Conservation (phyloP, 2,329 filamentous ascomycete species). For the Ustulina deusta region DNA sequence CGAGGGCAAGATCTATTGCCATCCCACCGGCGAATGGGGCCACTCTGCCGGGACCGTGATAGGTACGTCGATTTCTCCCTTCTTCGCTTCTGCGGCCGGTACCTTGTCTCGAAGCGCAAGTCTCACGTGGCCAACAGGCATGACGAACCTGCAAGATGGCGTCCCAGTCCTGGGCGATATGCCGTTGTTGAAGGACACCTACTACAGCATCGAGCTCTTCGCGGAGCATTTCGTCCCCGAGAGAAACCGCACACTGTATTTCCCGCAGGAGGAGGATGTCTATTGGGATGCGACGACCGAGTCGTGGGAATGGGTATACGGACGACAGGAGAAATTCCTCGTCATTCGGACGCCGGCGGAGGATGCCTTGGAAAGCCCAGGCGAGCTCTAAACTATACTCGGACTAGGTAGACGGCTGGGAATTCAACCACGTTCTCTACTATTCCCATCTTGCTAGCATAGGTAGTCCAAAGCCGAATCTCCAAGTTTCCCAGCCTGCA, state of each 20-base stretch:
- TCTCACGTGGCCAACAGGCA: constrained; percentile 51
- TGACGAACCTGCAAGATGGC: constrained; percentile 63
- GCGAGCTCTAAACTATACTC: constrained; percentile 39
- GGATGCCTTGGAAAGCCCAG: constrained; percentile 13
- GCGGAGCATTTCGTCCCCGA: constrained; percentile 62
- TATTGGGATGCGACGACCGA: constrained; percentile 56
- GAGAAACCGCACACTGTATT: constrained; percentile 57
- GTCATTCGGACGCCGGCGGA: constrained; percentile 49
- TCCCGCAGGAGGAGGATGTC: constrained; percentile 64
- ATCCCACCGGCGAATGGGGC: constrained; percentile 64
- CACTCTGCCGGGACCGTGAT: constrained; percentile 62
- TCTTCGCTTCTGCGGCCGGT: not conserved
- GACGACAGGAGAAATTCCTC: constrained; percentile 60
- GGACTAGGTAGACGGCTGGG: not conserved
- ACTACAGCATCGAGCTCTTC: constrained; percentile 64
- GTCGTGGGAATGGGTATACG: constrained; percentile 63
- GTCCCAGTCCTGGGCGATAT: constrained; percentile 62
- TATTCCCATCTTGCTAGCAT: not conserved
- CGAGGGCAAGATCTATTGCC: constrained; percentile 61
- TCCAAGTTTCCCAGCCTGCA: not conserved
- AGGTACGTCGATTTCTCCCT: constrained; percentile 50
- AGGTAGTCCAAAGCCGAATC: not conserved
- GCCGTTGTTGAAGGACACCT: constrained; percentile 58
- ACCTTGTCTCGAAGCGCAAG: not conserved
- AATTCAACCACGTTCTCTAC: not conserved